phyloP scores from a whole-genome alignment of 345 rosid genomes.

The Dipteronia dyeriana region DNA sequence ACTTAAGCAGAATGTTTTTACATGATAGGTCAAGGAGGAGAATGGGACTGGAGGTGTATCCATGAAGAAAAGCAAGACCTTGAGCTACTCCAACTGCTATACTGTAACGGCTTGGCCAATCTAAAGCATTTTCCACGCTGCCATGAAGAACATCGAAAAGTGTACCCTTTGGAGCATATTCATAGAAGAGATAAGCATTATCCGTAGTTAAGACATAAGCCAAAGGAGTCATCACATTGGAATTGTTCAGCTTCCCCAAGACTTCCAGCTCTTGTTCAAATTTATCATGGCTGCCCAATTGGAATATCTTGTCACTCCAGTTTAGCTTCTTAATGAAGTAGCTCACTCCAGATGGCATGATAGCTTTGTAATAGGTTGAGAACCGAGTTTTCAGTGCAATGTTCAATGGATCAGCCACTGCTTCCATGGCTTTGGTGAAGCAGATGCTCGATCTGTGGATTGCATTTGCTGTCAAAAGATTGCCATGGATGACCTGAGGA shows the following conservation, averaged over 20 bases:
- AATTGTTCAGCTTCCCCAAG: conserved; percentile 74
- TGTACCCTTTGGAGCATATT: conserved; percentile 56
- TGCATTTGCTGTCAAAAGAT: conserved; percentile 60
- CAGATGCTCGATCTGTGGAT: conserved; percentile 63
- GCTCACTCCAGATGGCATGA: conserved; percentile 71
- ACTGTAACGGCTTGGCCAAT: conserved; percentile 88
- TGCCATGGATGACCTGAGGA: conserved; percentile 56
- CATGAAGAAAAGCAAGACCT: conserved; percentile 82
- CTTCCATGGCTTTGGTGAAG: conserved; percentile 69
- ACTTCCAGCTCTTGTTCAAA: conserved; percentile 66
- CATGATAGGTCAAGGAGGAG: conserved; percentile 84
- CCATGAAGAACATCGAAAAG: conserved; percentile 66
- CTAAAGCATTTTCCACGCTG: conserved; percentile 45
- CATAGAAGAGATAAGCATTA: conserved; percentile 75
- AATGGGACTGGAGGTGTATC: conserved; percentile 56
- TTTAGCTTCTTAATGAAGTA: conserved; percentile 78
- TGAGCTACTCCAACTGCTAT: conserved; percentile 85
- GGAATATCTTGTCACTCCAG: conserved; percentile 79
- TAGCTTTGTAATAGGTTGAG: conserved; percentile 71
- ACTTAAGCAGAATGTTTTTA: conserved; percentile 69
- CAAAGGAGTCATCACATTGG: conserved; percentile 82
- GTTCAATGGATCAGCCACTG: conserved; percentile 49
- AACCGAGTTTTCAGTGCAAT: conserved; percentile 55
- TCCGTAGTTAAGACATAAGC: conserved; percentile 70
- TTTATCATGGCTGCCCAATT: conserved; percentile 56